Evolutionary conservation across 208 protist species (phyloP).

Genomic region (Trypanosoma brucei): DNA sequence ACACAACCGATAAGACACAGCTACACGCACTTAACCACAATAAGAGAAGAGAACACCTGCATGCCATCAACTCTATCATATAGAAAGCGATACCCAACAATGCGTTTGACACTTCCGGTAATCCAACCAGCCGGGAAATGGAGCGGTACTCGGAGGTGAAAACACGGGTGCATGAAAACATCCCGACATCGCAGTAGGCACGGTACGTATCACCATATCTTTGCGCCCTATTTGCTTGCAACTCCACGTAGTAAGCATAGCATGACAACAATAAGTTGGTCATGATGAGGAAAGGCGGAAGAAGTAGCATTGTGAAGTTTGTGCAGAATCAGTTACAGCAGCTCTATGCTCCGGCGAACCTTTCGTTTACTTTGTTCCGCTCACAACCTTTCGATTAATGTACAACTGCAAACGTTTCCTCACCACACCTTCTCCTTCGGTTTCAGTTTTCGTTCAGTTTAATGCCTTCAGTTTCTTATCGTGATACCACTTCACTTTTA

Average conservation of each 20-base stretch:
- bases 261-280: slow-evolving; percentile 46
- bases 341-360: too few species aligned
- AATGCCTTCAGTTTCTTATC: too few species aligned
- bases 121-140: slow-evolving; percentile 46
- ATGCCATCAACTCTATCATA: slow-evolving; percentile 34
- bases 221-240: slow-evolving; percentile 30
- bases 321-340: too few species aligned
- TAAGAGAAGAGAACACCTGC: slow-evolving; percentile 31
- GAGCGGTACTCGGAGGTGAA: slow-evolving; percentile 68
- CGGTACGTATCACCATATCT: slow-evolving; percentile 36
- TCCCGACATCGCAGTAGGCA: slow-evolving; percentile 65
- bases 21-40: slow-evolving; percentile 37
- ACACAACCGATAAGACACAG: slow-evolving; percentile 29
- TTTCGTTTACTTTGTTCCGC: too few species aligned
- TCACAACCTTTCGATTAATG: too few species aligned
- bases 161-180: slow-evolving; percentile 68
- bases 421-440: too few species aligned
- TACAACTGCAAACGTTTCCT: too few species aligned
- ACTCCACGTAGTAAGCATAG: slow-evolving; percentile 72
- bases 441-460: too few species aligned
- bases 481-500: too few species aligned
- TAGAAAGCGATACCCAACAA: slow-evolving; percentile 61
- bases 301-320: neutral
- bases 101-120: slow-evolving; percentile 64
- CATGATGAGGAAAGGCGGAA: slow-evolving; percentile 27